phyloP scores from a whole-genome alignment of 768 basidiomycete species.

The Chiua virens region DNA sequence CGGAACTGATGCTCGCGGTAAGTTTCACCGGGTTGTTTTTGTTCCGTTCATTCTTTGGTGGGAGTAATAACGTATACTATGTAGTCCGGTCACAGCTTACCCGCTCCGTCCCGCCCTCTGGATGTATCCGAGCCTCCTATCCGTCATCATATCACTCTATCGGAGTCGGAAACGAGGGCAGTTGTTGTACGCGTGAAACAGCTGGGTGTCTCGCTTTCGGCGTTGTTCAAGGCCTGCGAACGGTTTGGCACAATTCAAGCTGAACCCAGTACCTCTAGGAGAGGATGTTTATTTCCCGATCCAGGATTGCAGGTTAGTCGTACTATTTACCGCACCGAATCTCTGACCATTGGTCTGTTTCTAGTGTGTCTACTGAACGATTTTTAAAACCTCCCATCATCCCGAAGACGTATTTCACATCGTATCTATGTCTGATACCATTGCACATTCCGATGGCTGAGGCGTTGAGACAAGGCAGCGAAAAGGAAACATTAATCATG shows the following conservation, averaged over 20 bases:
- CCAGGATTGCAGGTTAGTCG: conserved; percentile 10
- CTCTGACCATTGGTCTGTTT: conserved; percentile 8
- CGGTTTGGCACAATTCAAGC: conserved; percentile 19
- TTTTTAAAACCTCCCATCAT: not conserved
- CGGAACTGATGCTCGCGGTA: no score
- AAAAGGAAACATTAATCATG: conserved; percentile 10
- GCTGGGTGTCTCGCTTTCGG: conserved; percentile 12
- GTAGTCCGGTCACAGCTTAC: conserved; percentile 10
- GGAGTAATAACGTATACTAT: no score
- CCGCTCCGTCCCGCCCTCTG: conserved; percentile 1
- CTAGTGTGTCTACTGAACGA: not conserved
- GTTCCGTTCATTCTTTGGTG: no score
- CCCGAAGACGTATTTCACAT: conserved; percentile 6
- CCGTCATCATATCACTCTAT: not conserved
- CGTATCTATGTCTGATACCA: no score
- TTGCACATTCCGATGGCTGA: no score
- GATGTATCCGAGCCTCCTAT: conserved; percentile 12
- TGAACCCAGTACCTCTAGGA: conserved; percentile 16
- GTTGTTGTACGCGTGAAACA: conserved; percentile 9
- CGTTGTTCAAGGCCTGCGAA: conserved; percentile 24
- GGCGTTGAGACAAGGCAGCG: conserved; percentile 1
- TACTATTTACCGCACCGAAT: conserved; percentile 6
- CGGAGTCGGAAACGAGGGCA: conserved; percentile 11
- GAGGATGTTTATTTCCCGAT: conserved; percentile 16
- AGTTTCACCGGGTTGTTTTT: no score